Conservation (phyloP, 345 rosid species). For the Jatropha curcas region DNA sequence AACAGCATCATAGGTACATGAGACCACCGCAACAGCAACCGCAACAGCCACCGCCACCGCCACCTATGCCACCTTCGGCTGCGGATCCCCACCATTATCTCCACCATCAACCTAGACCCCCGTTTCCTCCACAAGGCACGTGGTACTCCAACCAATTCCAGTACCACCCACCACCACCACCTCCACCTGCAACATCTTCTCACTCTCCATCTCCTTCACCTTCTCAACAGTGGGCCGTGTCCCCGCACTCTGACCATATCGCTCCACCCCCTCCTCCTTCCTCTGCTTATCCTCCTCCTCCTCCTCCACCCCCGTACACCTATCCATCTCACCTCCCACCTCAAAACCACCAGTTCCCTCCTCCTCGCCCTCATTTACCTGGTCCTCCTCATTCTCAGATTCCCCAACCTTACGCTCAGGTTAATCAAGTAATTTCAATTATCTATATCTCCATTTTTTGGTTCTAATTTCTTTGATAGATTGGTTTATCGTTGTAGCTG, state of each 20-base stretch:
- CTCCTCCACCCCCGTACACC: conserved; percentile 27
- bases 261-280: conserved; percentile 17
- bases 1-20: conserved; percentile 46
- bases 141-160: conserved; percentile 23
- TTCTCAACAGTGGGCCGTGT: conserved; percentile 48
- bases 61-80: conserved; percentile 36
- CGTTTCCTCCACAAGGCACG: conserved; percentile 21
- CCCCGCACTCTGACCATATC: conserved; percentile 31
- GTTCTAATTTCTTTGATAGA: not conserved
- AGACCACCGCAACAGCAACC: conserved; percentile 51
- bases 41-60: conserved; percentile 36
- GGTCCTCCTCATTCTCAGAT: conserved; percentile 35
- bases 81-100: conserved; percentile 44
- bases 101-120: conserved; percentile 19
- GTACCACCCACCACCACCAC: conserved; percentile 30
- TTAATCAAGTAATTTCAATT: conserved; percentile 37
- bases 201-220: conserved; percentile 58
- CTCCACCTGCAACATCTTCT: conserved; percentile 41
- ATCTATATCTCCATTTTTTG: not conserved
- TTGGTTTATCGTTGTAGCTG: no score
- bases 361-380: conserved; percentile 32
- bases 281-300: conserved; percentile 40
- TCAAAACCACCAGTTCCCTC: conserved; percentile 40
- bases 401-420: conserved; percentile 42
- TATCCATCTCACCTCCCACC: conserved; percentile 36